Evolutionary conservation across 106 monocot genomes (phyloP).

Genomic region (Allium sativum): DNA sequence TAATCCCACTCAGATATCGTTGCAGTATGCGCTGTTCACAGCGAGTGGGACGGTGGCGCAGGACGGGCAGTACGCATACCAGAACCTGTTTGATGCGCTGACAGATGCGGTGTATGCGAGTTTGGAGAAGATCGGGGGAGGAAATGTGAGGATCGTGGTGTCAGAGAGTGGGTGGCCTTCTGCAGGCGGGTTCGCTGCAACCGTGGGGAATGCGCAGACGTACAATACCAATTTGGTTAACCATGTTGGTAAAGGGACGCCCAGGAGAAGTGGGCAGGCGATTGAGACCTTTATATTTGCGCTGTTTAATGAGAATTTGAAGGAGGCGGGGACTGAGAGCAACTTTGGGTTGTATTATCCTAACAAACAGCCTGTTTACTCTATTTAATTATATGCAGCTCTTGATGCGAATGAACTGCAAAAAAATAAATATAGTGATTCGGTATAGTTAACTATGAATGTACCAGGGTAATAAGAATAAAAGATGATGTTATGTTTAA

Average conservation of each 20-base stretch:
- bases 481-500: no score
- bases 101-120: constrained; percentile 7
- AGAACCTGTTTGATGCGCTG: constrained; percentile 16
- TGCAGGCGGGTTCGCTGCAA: constrained; percentile 1
- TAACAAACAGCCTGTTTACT: neutral
- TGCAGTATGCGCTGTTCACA: constrained; percentile 18
- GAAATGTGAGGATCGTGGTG: constrained; percentile 3
- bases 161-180: constrained; percentile 21
- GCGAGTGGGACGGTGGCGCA: neutral
- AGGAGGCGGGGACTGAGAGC: constrained; percentile 6
- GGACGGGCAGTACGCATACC: constrained; percentile 1
- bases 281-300: constrained; percentile 13
- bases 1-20: neutral
- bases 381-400: no score
- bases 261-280: constrained; percentile 5
- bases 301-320: constrained; percentile 11
- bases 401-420: no score
- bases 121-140: constrained; percentile 7
- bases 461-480: no score
- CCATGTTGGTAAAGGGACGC: constrained; percentile 10
- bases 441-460: no score
- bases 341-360: constrained; percentile 14
- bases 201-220: constrained; percentile 4
- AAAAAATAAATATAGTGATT: no score
- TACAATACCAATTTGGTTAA: constrained; percentile 8